Percentiles rank a stretch among this genome's conserved stretches.
Conservation (phyloP, 2,329 filamentous ascomycete genomes). For the Arthrobotrys iridis region DNA sequence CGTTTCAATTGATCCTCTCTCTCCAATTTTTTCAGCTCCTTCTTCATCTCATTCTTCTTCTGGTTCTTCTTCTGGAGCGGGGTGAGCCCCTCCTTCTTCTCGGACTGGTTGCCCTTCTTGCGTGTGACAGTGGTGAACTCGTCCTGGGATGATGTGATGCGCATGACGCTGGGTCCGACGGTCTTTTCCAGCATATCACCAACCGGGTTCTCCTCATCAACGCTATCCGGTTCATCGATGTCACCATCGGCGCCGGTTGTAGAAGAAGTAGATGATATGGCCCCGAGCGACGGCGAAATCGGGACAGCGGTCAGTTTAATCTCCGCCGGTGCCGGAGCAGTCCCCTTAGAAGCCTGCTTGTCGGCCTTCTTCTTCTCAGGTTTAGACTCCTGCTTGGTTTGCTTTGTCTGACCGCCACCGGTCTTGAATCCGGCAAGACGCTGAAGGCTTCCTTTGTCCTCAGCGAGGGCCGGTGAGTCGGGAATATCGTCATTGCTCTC, state of each 20-base stretch:
- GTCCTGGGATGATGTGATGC: slow-evolving; percentile 39
- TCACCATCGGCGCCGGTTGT: slow-evolving; percentile 51
- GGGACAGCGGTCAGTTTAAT: slow-evolving; percentile 36
- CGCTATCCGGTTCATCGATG: slow-evolving; percentile 47
- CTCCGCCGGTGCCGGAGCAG: slow-evolving; percentile 18
- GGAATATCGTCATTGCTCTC: slow-evolving; percentile 34
- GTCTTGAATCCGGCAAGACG: slow-evolving; percentile 46
- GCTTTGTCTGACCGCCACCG: slow-evolving; percentile 26
- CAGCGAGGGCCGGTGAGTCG: slow-evolving; percentile 20
- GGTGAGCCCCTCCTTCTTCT: slow-evolving; percentile 40
- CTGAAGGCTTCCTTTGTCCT: slow-evolving; percentile 51
- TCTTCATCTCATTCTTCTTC: slow-evolving; percentile 51
- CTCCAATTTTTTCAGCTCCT: slow-evolving; percentile 47
- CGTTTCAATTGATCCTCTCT: slow-evolving; percentile 48
- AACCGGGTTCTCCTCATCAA: slow-evolving; percentile 34
- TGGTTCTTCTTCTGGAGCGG: slow-evolving; percentile 53
- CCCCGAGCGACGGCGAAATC: slow-evolving; percentile 41
- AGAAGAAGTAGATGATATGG: slow-evolving; percentile 48
- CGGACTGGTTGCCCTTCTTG: slow-evolving; percentile 44
- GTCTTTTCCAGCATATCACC: slow-evolving; percentile 52
- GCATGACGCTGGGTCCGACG: slow-evolving; percentile 40
- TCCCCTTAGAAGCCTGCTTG: slow-evolving; percentile 40
- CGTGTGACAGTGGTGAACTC: slow-evolving; percentile 51
- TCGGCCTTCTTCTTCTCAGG: slow-evolving; percentile 48
- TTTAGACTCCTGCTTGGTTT: slow-evolving; percentile 36